Conservation (phyloP, 345 rosid species). For the Lenwebbia sp. region DNA sequence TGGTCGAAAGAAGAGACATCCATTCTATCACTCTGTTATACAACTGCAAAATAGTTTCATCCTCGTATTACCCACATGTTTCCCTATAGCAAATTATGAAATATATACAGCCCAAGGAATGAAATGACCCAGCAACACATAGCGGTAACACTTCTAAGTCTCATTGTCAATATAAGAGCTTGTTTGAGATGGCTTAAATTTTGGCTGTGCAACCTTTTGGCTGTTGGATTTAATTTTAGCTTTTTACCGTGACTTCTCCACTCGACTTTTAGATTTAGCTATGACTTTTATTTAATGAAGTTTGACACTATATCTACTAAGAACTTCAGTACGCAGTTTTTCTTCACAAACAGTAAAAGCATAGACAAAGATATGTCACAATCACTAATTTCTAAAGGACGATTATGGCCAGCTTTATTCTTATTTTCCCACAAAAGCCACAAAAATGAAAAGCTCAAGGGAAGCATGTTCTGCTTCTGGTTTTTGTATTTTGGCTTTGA, state of each 20-base stretch:
- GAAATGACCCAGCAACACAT: background rate
- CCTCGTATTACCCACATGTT: too few relatives aligned
- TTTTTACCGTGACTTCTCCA: background rate
- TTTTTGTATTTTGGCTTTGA: background rate
- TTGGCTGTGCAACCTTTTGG: background rate
- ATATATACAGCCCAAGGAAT: background rate
- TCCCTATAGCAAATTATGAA: too few relatives aligned
- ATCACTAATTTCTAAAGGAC: background rate
- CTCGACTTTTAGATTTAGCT: too few relatives aligned
- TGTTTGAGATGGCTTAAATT: background rate
- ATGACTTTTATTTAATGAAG: background rate
- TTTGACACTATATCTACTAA: background rate
- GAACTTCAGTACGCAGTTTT: too few relatives aligned
- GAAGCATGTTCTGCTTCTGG: background rate
- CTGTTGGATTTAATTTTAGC: too few relatives aligned
- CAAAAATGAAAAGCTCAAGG: background rate
- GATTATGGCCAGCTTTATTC: background rate
- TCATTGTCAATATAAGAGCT: background rate
- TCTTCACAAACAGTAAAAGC: background rate
- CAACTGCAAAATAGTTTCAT: background rate
- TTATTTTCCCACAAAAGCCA: background rate
- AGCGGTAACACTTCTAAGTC: background rate
- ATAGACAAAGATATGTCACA: background rate
- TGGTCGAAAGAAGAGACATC: background rate
- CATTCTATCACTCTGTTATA: background rate